phyloP scores from a whole-genome alignment of 2,329 filamentous ascomycete genomes.

The Ophiostoma australiae region DNA sequence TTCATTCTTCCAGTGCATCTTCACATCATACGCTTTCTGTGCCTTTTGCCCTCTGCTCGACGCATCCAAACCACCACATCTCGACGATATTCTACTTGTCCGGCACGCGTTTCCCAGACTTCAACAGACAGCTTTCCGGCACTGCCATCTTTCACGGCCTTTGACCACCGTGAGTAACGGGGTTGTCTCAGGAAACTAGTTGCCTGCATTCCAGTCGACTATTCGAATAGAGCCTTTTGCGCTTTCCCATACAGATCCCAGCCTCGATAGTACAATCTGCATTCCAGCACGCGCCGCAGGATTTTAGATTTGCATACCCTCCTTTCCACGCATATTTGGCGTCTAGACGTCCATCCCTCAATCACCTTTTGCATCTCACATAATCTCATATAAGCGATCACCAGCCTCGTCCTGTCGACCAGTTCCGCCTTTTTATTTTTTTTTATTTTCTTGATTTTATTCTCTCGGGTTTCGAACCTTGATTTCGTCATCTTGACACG shows the following conservation, averaged over 20 bases:
- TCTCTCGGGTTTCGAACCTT: background rate
- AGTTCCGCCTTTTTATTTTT: background rate
- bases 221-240: background rate
- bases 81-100: background rate
- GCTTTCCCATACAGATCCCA: slow-evolving; percentile 11
- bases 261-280: background rate
- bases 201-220: background rate
- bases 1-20: background rate
- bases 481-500: background rate
- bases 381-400: slow-evolving; percentile 3
- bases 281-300: slow-evolving; percentile 21
- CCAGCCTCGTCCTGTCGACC: slow-evolving; percentile 6
- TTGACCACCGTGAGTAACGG: slow-evolving; percentile 9
- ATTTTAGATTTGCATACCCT: background rate
- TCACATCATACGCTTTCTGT: background rate
- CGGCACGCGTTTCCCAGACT: slow-evolving; percentile 5
- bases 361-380: background rate
- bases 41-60: background rate
- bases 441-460: slow-evolving; percentile 6
- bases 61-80: slow-evolving; percentile 6
- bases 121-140: background rate
- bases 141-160: background rate
- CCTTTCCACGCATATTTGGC: background rate
- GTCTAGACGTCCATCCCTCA: background rate
- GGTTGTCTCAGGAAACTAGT: background rate